A percentile compares a stretch with the other conserved stretches of the same genome.
Evolutionary conservation across 2,329 filamentous ascomycete genomes (phyloP).

Genomic region (Aspergillus puulaauensis): DNA sequence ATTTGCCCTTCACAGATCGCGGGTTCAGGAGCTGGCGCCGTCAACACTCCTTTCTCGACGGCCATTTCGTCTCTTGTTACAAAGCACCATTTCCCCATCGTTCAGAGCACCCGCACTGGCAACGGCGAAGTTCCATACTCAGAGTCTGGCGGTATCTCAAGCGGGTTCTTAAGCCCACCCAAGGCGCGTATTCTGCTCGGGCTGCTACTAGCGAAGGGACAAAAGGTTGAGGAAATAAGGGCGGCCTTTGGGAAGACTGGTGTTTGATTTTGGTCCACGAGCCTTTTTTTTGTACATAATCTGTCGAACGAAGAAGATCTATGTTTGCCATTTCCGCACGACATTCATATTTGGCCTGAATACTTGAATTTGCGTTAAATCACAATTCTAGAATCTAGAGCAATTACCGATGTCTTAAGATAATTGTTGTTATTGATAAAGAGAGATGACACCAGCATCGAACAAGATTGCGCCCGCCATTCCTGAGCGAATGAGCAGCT

Average conservation of each 20-base stretch:
- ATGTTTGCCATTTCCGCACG: too few species aligned
- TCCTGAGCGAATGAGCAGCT: not conserved
- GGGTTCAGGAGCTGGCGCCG: constrained; percentile 24
- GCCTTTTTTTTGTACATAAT: too few species aligned
- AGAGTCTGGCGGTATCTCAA: constrained; percentile 19
- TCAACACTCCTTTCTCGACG: constrained; percentile 16
- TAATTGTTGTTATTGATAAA: not conserved
- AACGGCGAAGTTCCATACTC: constrained; percentile 26
- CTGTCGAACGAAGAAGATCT: too few species aligned
- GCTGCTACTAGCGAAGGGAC: constrained; percentile 15
- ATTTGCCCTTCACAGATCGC: constrained; percentile 15
- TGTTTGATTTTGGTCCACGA: not conserved
- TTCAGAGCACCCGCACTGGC: constrained; percentile 23
- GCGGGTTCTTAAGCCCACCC: constrained; percentile 21
- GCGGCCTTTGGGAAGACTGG: constrained; percentile 13
- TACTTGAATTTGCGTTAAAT: too few species aligned
- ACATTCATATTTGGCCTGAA: not conserved
- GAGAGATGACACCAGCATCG: not conserved
- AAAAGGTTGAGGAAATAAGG: constrained; percentile 12
- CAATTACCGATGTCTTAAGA: too few species aligned
- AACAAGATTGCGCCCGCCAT: not conserved
- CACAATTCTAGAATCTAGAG: too few species aligned
- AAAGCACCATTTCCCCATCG: constrained; percentile 19
- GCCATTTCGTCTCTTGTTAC: constrained; percentile 17
- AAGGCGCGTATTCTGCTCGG: constrained; percentile 21